These are phyloP conservation scores for Boletus pseudopeckii DNA, from an alignment of 768 basidiomycete species.

Conservation along the genomic window DNA sequence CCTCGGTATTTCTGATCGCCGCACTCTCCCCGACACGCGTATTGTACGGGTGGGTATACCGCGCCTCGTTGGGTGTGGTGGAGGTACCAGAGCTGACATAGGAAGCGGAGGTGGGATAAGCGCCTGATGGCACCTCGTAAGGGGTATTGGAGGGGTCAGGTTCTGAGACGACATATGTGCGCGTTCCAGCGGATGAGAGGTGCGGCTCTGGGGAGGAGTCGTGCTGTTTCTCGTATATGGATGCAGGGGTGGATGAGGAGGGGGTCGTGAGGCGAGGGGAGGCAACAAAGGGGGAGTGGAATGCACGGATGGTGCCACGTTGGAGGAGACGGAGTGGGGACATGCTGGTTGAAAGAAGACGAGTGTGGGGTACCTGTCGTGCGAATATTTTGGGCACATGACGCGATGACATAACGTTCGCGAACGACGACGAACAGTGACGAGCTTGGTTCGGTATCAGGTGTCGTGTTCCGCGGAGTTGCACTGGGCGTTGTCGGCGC, in stretches of 20 bases:
- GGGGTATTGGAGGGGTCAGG: slow-evolving; percentile 60
- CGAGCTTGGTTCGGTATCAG: too few relatives aligned
- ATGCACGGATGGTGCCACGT: slow-evolving; percentile 38
- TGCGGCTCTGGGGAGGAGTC: slow-evolving; percentile 51
- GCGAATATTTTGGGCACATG: slow-evolving; percentile 22
- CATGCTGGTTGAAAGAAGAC: slow-evolving; percentile 24
- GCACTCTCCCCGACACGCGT: slow-evolving; percentile 46
- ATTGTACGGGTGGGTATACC: slow-evolving; percentile 25
- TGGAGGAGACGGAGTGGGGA: slow-evolving; percentile 9
- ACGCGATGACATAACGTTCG: slow-evolving; percentile 33
- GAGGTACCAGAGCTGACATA: slow-evolving; percentile 43
- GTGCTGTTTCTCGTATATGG: slow-evolving; percentile 59
- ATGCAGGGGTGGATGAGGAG: slow-evolving; percentile 27
- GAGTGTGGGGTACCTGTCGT: slow-evolving; percentile 13
- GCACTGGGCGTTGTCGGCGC: not conserved
- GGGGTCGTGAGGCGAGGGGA: slow-evolving; percentile 34
- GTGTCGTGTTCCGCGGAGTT: slow-evolving; percentile 21
- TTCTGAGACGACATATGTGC: slow-evolving; percentile 70
- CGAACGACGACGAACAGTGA: too few relatives aligned
- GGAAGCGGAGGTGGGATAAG: slow-evolving; percentile 51
- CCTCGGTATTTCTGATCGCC: slow-evolving; percentile 39
- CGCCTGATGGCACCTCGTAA: slow-evolving; percentile 71
- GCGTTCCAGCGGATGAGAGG: slow-evolving; percentile 43
- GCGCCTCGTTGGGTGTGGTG: slow-evolving; percentile 30
- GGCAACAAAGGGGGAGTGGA: slow-evolving; percentile 65